Conservation (phyloP, 2,329 filamentous ascomycete genomes). For the Rhynchosporium graminicola region DNA sequence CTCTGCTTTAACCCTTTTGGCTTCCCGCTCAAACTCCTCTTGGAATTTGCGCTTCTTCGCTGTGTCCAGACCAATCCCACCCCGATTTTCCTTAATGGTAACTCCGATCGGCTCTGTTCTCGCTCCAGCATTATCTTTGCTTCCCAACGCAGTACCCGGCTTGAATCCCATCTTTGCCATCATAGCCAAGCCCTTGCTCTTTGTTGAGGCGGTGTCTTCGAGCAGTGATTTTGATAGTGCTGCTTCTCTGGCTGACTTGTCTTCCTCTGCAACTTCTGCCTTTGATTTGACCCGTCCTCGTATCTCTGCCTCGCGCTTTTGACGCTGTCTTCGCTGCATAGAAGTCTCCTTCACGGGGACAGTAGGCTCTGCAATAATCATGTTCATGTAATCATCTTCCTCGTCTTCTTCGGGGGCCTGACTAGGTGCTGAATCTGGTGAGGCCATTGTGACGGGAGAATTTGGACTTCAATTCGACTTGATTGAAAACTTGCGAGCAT, state of each 20-base stretch:
- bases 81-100: constrained; percentile 74
- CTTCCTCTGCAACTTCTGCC: constrained; percentile 75
- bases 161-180: constrained; percentile 96
- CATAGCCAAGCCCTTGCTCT: constrained; percentile 90
- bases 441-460: constrained; percentile 23
- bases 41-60: constrained; percentile 77
- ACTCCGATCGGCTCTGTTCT: constrained; percentile 73
- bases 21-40: constrained; percentile 59
- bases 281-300: constrained; percentile 75
- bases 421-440: constrained; percentile 21
- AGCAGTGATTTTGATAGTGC: constrained; percentile 76
- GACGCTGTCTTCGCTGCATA: constrained; percentile 51
- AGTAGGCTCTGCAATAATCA: constrained; percentile 75
- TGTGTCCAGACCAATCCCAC: constrained; percentile 80
- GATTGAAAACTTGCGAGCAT: neutral
- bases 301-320: constrained; percentile 63
- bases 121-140: constrained; percentile 47
- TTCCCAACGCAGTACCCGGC: constrained; percentile 72
- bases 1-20: constrained; percentile 63
- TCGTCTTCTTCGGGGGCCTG: constrained; percentile 56
- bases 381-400: constrained; percentile 96
- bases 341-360: constrained; percentile 58
- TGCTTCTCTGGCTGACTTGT: constrained; percentile 69
- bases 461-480: neutral
- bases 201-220: constrained; percentile 52